Base-by-base conservation (phyloP, 2,329 filamentous ascomycete species). In the Uncinocarpus reesii region DNA sequence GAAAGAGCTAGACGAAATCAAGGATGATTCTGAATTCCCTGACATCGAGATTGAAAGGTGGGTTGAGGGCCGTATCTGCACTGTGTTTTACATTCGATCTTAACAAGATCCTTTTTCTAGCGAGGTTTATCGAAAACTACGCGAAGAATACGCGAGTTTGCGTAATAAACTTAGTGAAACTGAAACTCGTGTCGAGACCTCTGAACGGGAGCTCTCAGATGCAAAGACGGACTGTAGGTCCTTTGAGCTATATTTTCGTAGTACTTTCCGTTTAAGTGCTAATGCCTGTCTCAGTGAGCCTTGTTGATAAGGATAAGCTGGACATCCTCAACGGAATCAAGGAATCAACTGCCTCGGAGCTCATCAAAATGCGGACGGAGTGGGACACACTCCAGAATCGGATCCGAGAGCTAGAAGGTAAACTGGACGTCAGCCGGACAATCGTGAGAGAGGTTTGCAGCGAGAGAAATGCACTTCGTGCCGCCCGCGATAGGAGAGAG, bases 391-490 rank as follows among this genome's bases (percentile, higher is more conserved):
- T 62, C 26, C 58, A 53, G 13, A 61, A 61, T 10, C 65, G 61
- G 34, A 53, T 65, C 13, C 62, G 66, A 47, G 60, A 64, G 43
- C 58, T 68, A 23, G 61, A 68, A 44, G 63, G 65, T 8, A 66
- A 68, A 47, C 56, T 65, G 11, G 64, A 68, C 50, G 62, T 63
- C 8, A 67, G 62, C 48, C 61, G 66, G 24, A 57, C 59, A 7
- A 52, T 68, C 16, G 62, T 65, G n/a, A 58, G 62, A 23, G 64
- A 67, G 50, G 60, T 65, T 10, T 65, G 62, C 47, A 54, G 60
- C 10, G 66, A 69, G 51, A 60, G 66, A 36, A 63, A 69, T 40
- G 63, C 67, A 51, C 55, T 69, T 38, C 65, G 65, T 26, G 59
- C 58, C 28, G 59, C 65, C 53, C 60, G 68, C 16, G 64, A 68